A percentile compares a stretch with the other conserved stretches of the same genome.
phyloP scores from a whole-genome alignment of 108 stramenopile species.

The Cylindrotheca closterium region DNA sequence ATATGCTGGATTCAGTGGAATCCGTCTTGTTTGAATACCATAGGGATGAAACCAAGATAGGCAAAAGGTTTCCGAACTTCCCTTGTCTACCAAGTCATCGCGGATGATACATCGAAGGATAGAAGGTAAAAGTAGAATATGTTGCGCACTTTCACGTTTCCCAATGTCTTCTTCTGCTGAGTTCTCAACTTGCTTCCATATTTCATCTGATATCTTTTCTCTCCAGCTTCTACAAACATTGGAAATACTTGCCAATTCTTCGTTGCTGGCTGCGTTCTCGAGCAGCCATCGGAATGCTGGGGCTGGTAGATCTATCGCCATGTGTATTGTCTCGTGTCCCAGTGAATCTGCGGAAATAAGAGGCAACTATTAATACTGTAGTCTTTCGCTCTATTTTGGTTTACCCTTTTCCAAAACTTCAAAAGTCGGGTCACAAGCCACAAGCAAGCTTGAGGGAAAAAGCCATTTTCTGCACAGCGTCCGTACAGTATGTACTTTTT shows the following conservation, averaged over 20 bases:
- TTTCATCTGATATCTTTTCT: constrained; percentile 12
- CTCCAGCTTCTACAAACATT: constrained; percentile 67
- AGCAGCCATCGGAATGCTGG: constrained; percentile 47
- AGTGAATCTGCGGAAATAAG: no score
- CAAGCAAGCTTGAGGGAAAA: no score
- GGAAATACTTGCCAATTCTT: constrained; percentile 58
- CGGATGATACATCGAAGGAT: constrained; percentile 42
- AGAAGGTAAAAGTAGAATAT: constrained; percentile 46
- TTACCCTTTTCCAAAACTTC: no score
- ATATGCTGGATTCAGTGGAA: constrained; percentile 28
- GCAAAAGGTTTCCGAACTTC: constrained; percentile 63
- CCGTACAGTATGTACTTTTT: no score
- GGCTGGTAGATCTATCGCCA: constrained; percentile 10
- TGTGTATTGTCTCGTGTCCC: background rate
- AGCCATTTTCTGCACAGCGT: no score
- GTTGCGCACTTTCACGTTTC: background rate
- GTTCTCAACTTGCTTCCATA: constrained; percentile 13
- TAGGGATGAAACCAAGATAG: constrained; percentile 78
- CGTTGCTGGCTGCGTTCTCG: constrained; percentile 46
- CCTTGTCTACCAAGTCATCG: constrained; percentile 13
- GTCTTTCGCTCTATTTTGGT: no score
- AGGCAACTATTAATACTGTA: no score
- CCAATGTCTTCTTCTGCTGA: constrained; percentile 10
- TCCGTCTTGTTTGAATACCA: constrained; percentile 55
- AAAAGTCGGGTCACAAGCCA: no score